Percentiles rank a stretch among this genome's conserved stretches.
These are phyloP conservation scores for Hypoxylon perforatum DNA, from an alignment of 495 filamentous ascomycete species.

Conservation along the genomic window DNA sequence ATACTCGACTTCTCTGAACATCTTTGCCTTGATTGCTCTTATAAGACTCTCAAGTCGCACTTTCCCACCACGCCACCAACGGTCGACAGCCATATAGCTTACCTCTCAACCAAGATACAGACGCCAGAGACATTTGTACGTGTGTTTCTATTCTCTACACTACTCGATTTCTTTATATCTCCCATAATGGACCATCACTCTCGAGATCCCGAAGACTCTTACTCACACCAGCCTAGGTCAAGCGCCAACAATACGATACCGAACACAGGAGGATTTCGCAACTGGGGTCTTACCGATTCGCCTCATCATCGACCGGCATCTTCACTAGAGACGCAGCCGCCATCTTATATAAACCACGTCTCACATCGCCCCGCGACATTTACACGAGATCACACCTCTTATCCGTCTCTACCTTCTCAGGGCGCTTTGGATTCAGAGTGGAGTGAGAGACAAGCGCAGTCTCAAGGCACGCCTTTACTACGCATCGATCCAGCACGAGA, in stretches of 20 bases:
- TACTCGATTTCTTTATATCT: conserved; percentile 18
- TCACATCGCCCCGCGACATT: conserved; percentile 42
- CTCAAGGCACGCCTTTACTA: conserved; percentile 49
- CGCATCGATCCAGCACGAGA: conserved; percentile 50
- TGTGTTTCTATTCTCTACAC: conserved; percentile 21
- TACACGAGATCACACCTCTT: conserved; percentile 36
- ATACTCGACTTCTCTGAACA: conserved; percentile 21
- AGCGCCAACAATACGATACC: conserved; percentile 51
- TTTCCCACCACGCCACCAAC: conserved; percentile 10
- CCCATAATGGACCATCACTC: conserved; percentile 47
- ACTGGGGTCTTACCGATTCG: conserved; percentile 48
- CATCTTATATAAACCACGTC: conserved; percentile 35
- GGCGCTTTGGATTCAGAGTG: conserved; percentile 46
- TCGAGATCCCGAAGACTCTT: conserved; percentile 51
- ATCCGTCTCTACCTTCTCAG: conserved; percentile 42
- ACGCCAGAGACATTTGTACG: conserved; percentile 34
- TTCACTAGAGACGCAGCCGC: conserved; percentile 41
- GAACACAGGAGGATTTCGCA: conserved; percentile 51
- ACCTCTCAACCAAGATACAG: conserved; percentile 11
- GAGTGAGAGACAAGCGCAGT: conserved; percentile 41
- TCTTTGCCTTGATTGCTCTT: conserved; percentile 30
- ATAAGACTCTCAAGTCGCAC: conserved; percentile 36
- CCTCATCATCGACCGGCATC: conserved; percentile 44
- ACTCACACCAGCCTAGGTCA: conserved; percentile 59
- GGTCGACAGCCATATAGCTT: conserved; percentile 19